Base-by-base conservation (phyloP, 805 yeast species). In the Candida silvicultrix region DNA sequence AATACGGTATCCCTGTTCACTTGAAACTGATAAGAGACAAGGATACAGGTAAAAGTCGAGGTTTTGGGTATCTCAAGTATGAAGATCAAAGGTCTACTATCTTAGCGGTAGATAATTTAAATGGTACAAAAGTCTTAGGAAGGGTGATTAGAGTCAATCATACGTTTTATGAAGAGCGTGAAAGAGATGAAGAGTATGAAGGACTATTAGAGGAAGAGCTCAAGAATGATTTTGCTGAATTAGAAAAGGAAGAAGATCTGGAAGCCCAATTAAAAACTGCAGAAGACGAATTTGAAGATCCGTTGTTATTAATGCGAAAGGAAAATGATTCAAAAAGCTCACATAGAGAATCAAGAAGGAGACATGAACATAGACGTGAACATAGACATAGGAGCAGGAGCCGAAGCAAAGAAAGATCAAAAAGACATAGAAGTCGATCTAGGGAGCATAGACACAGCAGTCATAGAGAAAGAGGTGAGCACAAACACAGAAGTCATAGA, bases 31-130 rank as follows among this genome's bases (percentile, higher is more conserved):
- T 78, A 22, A 73, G 92, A 47, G 92, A 88, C 57, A 70, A 69
- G 47, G 75, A 71, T 3, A 74, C 84, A 0, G 88, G 89, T 2
- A 74, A 75, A 45, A 79, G 88, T 2, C 71, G 74, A 45, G 94
- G 96, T 7, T 87, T 83, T 69, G 94, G 84, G 4, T 89, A 81
- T 66, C 63, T 92, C 52, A 86, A 88, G 62, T 92, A 87, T 57
- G 92, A 84, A 53, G 88, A 86, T 54, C 87, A 81, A 63, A 69
- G 85, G 42, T 84, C 95, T 2, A 80, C 95, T 18, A 75, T 88
- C 0, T 68, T 92, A 23, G 96, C 97, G 0, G 82, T 92, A 3
- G 98, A 92, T 64, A 92, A 92, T 60, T 70, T 92, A 51, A 87
- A 88, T 59, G 96, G 96, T 1, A 62, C 71, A 1, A 66, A 58